Base-by-base conservation (phyloP, 345 rosid genomes). In the Draba incana region DNA sequence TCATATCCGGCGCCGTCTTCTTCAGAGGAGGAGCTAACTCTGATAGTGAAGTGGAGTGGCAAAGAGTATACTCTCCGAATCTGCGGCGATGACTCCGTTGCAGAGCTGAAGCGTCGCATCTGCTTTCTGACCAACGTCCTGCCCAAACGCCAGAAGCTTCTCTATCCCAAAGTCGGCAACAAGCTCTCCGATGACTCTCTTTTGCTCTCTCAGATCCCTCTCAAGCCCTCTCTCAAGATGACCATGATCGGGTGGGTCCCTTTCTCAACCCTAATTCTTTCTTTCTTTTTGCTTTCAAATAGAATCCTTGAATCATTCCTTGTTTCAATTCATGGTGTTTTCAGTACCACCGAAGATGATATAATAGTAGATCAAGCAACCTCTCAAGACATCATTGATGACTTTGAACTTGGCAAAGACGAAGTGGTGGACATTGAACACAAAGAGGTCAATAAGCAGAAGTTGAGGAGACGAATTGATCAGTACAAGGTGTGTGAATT, bases 201-300 rank as follows among this genome's bases (percentile, higher is more conserved):
- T 45, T 60, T 94, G 70, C 88, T 94, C 75, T 88, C 90, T 38
- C 79, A 83, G 46, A 70, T 94, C 16, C 88, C 95, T 24, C 92
- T 90, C 69, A 94, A 94, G 70, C 71, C 96, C 52, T 84, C 96
- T 6, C 84, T 87, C 66, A 94, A 94, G 81, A 94, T 94, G 96
- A 94, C 96, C 51, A 94, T 89, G 96, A 94, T 88, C 64, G 95
- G 97, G 97, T 88, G 95, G 97, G 97, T 88, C 66, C 44, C 12
- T 10, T 62, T 27, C 49, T 3, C 25, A 25, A 70, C 68, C 74
- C 75, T 54, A 71, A 71, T 33, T 33, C 2, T 33, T 33, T 7
- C 35, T 4, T 30, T 31, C 35, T 1, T 31, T 31, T 31, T 31
- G 20, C 20, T 20, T 20, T 20, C 20, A 20, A 20, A 20, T 20